A percentile compares a stretch with the other conserved stretches of the same genome.
Conservation (phyloP, 768 basidiomycete genomes). For the Crassisporium funariophilum region DNA sequence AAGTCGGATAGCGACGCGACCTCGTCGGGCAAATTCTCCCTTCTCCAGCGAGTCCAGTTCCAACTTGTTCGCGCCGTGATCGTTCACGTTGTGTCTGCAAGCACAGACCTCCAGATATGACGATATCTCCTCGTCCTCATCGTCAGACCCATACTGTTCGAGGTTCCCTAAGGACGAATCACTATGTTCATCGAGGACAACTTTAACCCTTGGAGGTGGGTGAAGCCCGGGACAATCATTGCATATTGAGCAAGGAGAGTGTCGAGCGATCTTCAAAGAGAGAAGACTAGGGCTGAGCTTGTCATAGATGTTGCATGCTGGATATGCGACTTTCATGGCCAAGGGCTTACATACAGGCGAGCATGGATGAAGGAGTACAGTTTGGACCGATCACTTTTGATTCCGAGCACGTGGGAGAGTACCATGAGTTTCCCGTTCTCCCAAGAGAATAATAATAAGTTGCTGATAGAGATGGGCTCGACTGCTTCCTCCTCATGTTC, state of each 20-base stretch:
- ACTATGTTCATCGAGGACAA: constrained; percentile 57
- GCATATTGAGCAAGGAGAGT: constrained; percentile 72
- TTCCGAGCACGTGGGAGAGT: no score
- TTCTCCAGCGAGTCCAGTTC: constrained; percentile 56
- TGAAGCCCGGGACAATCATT: constrained; percentile 68
- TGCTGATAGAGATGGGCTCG: no score
- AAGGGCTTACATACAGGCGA: no score
- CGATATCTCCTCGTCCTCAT: constrained; percentile 63
- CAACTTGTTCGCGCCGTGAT: constrained; percentile 68
- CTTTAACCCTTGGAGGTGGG: constrained; percentile 58
- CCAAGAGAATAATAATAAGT: no score
- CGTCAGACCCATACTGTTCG: constrained; percentile 72
- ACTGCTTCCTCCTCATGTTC: no score
- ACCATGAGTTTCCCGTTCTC: no score
- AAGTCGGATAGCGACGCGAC: constrained; percentile 73
- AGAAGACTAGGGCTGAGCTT: constrained; percentile 51
- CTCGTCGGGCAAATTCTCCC: constrained; percentile 71
- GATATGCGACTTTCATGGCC: constrained; percentile 70
- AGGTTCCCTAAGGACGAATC: constrained; percentile 56
- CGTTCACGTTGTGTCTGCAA: constrained; percentile 66
- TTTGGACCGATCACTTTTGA: no score
- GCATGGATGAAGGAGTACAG: no score
- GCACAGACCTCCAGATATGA: constrained; percentile 62
- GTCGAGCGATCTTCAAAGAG: constrained; percentile 81
- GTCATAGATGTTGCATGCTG: constrained; percentile 53